Conservation (phyloP, 2,329 filamentous ascomycete species). For the Fusarium burgessii region DNA sequence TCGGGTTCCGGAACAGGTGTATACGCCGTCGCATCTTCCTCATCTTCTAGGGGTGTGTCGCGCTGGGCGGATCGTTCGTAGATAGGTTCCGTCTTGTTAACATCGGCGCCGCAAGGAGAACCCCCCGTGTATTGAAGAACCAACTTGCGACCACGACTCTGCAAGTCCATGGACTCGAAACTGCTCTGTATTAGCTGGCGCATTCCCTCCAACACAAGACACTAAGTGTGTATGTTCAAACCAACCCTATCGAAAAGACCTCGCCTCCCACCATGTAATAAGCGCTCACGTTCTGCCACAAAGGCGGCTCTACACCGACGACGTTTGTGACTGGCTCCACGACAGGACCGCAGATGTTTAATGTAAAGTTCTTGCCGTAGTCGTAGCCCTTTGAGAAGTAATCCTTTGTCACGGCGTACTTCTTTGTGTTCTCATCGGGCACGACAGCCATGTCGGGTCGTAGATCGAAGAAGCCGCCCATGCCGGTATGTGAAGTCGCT, state of each 20-base stretch:
- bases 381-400: conserved; percentile 79
- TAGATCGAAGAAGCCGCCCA: conserved; percentile 70
- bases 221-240: conserved; percentile 12
- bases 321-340: conserved; percentile 73
- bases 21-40: conserved; percentile 23
- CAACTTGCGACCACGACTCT: conserved; percentile 77
- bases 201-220: conserved; percentile 1
- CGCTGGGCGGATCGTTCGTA: conserved; percentile 48
- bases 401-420: conserved; percentile 58
- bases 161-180: conserved; percentile 63
- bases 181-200: conserved; percentile 41
- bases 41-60: conserved; percentile 46
- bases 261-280: conserved; percentile 77
- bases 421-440: conserved; percentile 57
- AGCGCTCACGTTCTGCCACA: conserved; percentile 81
- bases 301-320: conserved; percentile 69
- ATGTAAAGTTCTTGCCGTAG: conserved; percentile 83
- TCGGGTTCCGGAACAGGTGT: conserved; percentile 27
- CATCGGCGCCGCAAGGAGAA: conserved; percentile 74
- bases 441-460: conserved; percentile 64
- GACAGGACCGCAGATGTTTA: conserved; percentile 85
- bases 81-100: conserved; percentile 51
- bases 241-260: conserved; percentile 80
- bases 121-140: conserved; percentile 82
- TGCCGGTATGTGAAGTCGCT: conserved; percentile 65